phyloP scores from a whole-genome alignment of 2,329 filamentous ascomycete species.

The Fusarium albosuccineum region DNA sequence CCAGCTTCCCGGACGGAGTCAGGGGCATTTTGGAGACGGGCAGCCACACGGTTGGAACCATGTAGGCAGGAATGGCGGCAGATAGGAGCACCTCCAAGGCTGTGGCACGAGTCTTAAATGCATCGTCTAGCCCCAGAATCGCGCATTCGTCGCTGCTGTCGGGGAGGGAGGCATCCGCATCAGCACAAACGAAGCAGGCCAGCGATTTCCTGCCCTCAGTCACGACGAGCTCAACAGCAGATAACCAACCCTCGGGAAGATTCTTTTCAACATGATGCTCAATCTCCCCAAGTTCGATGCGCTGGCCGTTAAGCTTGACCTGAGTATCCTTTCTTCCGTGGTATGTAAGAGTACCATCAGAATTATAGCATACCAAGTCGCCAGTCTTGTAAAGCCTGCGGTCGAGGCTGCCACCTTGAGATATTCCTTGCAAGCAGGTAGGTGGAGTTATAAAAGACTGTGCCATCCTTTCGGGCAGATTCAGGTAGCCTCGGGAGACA shows the following conservation, averaged over 20 bases:
- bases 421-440: neutral
- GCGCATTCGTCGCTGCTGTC: conserved; percentile 5
- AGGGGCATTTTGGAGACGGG: conserved; percentile 57
- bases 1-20: conserved; percentile 58
- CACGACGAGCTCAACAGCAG: conserved; percentile 38
- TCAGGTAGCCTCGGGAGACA: conserved; percentile 38
- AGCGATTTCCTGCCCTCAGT: conserved; percentile 28
- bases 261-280: conserved; percentile 55
- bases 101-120: conserved; percentile 20
- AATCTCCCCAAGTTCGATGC: conserved; percentile 64
- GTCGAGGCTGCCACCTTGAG: neutral
- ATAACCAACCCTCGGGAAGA: conserved; percentile 18
- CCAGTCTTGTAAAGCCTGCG: conserved; percentile 60
- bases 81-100: conserved; percentile 7
- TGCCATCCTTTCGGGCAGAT: conserved; percentile 28
- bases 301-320: conserved; percentile 70
- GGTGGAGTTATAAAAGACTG: conserved; percentile 26
- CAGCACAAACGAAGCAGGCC: conserved; percentile 36
- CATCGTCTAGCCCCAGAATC: neutral
- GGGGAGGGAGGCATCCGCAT: conserved; percentile 8
- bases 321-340: conserved; percentile 69
- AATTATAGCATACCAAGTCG: conserved; percentile 59
- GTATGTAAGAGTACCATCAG: conserved; percentile 57
- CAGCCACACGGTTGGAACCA: conserved; percentile 58
- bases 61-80: conserved; percentile 49